Evolutionary conservation across 495 filamentous ascomycete species (phyloP), one percentile per base, ranked within the genome.

Genomic region (Parmelia sp.): DNA sequence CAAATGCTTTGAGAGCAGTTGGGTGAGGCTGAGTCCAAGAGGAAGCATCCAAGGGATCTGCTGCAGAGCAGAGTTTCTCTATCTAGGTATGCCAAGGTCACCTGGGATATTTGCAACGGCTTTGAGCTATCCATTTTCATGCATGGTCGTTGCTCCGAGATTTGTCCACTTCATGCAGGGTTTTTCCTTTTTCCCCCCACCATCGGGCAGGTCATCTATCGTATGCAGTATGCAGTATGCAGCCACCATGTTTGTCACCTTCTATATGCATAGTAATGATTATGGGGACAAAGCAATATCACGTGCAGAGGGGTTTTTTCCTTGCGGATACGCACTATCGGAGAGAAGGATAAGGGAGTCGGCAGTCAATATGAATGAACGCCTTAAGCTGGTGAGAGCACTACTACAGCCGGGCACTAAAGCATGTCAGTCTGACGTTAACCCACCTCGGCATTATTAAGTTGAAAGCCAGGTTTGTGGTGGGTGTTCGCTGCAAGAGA

Each of bases 121-220:
- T 55, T 0, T 33, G 29, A 55, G 17, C 6, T n/a, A n/a, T n/a
- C n/a, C 29, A 25, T 55, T 21, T 19, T 33, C 27, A n/a, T 55
- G 51, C 51, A 55, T 55, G 29, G 33, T 55, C 27, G 51, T n/a
- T 33, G 51, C 27, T 33, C 51, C 51, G 51, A 55, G 29, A 15
- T 55, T 27, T 14, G 9, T 21, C 29, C 21, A 33, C 21, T 31
- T 33, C 17, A 33, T 55, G 51, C 51, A 55, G 14, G 51, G 29
- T 55, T n/a, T 12, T 55, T n/a, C 15, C n/a, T 21, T 10, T 33
- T 33, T 51, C 15, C 23, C 27, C 51, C 51, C 23, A 5, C 14
- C 11, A 3, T 4, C 1, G 17, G 33, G 51, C 29, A 19, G 4
- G 29, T 33, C 17, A 23, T n/a, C 51, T 19, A 55, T 6, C 17